Evolutionary conservation across 1,284 basidiomycete species (phyloP), one percentile per base, ranked within the genome.

Genomic region (Trichosporon sp.): DNA sequence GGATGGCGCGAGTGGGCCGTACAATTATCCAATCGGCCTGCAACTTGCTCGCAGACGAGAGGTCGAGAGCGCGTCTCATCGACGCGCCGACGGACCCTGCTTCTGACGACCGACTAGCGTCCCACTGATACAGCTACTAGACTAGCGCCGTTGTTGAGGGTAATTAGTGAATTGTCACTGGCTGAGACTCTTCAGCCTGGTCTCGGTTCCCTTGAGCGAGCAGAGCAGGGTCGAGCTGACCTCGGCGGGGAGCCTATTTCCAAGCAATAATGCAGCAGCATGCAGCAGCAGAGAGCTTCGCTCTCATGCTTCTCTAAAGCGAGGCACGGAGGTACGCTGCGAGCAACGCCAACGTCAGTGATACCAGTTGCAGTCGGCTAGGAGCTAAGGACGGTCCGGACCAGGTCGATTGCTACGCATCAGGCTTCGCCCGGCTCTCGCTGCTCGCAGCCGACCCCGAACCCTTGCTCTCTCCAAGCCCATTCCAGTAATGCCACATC

Each of bases 131-230:
- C 32, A 32, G 32, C 34, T 14, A 9, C 19, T 21, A 21, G 10
- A 14, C 34, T 21, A 44, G 40, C 16, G 8, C 40, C n/a, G n/a
- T n/a, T n/a, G n/a, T n/a, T n/a, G n/a, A n/a, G 23, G 19, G 27
- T 44, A 16, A 25, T 25, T 54, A 31, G 49, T 13, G 27, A 54
- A 54, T 54, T 54, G 49, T 54, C 49, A 54, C 49, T 54, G 49
- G 49, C 49, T 54, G 49, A 54, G 49, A 54, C 49, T 29, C 29
- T 54, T 54, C 25, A 54, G 49, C 49, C 25, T 44, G 40, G 40
- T 44, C 40, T 44, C 40, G 19, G 19, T 3, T 11, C 40, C 40
- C 40, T 44, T n/a, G n/a, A n/a, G n/a, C n/a, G n/a, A n/a, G n/a
- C n/a, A n/a, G n/a, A n/a, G n/a, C n/a, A n/a, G n/a, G n/a, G 9